Conservation (phyloP, 2,329 filamentous ascomycete genomes). For the Fusarium sp. region DNA sequence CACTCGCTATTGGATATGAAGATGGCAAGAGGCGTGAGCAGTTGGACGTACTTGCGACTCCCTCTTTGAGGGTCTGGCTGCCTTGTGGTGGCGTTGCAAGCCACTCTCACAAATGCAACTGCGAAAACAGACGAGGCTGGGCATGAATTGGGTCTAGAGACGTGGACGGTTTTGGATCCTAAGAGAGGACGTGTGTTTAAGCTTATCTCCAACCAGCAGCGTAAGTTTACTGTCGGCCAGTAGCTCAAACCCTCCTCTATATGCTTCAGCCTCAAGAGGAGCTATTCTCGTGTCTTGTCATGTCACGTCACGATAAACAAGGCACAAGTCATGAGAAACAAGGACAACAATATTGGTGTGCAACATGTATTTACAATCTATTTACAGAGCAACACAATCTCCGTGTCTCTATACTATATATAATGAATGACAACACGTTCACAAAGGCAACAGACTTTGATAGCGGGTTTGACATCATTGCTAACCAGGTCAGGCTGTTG, state of each 20-base stretch:
- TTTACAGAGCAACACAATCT: neutral
- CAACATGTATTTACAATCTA: neutral
- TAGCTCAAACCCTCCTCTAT: neutral
- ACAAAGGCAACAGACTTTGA: slow-evolving; percentile 1
- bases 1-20: neutral
- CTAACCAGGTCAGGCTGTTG: slow-evolving; percentile 32
- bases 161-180: neutral
- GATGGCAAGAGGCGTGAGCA: neutral
- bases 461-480: slow-evolving; percentile 49
- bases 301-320: neutral
- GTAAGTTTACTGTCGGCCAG: neutral
- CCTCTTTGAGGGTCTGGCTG: neutral
- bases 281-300: neutral
- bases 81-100: neutral
- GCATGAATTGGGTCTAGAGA: neutral
- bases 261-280: neutral
- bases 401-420: neutral
- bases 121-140: neutral
- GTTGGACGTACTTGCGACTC: neutral
- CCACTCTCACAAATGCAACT: neutral
- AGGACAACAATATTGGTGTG: neutral
- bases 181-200: neutral
- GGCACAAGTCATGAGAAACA: neutral
- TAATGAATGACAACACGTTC: neutral
- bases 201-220: neutral